Percentiles rank a stretch among this genome's conserved stretches.
phyloP scores from a whole-genome alignment of 495 filamentous ascomycete species.

The Aspergillus cavernicola region DNA sequence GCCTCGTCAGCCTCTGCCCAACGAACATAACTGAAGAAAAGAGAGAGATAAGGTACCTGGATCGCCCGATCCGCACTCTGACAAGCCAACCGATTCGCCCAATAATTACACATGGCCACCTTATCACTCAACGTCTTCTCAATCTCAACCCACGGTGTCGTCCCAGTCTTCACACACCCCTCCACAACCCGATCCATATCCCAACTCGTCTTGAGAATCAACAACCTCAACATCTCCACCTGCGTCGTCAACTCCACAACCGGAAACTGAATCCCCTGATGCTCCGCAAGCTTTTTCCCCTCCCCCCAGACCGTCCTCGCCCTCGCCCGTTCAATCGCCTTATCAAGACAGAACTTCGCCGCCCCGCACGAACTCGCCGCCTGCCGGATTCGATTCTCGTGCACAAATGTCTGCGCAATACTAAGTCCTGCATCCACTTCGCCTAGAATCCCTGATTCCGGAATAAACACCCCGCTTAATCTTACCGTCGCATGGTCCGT shows the following conservation, averaged over 20 bases:
- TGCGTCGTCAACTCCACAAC: conserved; percentile 58
- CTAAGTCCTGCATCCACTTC: conserved; percentile 44
- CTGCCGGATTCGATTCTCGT: conserved; percentile 60
- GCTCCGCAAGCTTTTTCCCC: conserved; percentile 42
- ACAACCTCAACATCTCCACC: conserved; percentile 54
- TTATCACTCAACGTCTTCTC: conserved; percentile 52
- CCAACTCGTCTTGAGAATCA: conserved; percentile 56
- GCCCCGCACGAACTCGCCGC: conserved; percentile 57
- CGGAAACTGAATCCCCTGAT: conserved; percentile 60
- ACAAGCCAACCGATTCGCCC: conserved; percentile 54
- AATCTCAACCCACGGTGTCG: conserved; percentile 38
- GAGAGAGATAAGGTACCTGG: conserved; percentile 30
- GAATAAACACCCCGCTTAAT: conserved; percentile 47
- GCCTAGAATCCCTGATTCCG: conserved; percentile 46
- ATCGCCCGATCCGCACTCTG: conserved; percentile 59
- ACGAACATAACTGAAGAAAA: background rate
- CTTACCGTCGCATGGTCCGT: conserved; percentile 57
- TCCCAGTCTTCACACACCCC: conserved; percentile 9
- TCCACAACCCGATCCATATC: conserved; percentile 55
- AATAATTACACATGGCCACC: conserved; percentile 63
- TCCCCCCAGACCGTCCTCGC: conserved; percentile 51
- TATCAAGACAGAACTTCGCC: conserved; percentile 52
- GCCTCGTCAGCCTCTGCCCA: background rate
- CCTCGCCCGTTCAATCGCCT: conserved; percentile 50
- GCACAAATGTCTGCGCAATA: conserved; percentile 58